Evolutionary conservation across 805 yeast species (phyloP).

Genomic region (Cyberlindnera mississippiensis): DNA sequence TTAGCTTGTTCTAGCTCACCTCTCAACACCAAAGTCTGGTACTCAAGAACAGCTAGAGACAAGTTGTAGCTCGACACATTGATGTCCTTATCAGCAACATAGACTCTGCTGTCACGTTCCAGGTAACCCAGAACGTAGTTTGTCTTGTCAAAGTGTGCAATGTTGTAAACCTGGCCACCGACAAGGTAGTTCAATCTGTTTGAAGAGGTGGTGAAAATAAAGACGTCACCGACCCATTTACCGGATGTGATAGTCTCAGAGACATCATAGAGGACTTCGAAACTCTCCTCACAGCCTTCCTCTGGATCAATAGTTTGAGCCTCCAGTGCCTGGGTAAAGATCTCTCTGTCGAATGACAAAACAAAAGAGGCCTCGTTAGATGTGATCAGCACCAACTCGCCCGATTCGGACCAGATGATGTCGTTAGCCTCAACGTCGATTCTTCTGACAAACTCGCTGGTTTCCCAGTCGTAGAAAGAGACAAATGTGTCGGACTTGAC

Average conservation of each 20-base stretch:
- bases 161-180: slow-evolving; percentile 88
- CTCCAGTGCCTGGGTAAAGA: slow-evolving; percentile 58
- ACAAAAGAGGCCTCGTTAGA: slow-evolving; percentile 73
- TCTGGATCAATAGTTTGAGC: slow-evolving; percentile 61
- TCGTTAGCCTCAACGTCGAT: slow-evolving; percentile 81
- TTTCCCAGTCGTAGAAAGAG: slow-evolving; percentile 91
- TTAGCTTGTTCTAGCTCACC: slow-evolving; percentile 88
- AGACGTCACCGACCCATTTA: slow-evolving; percentile 96
- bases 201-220: slow-evolving; percentile 81
- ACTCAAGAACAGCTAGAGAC: slow-evolving; percentile 84
- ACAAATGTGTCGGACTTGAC: slow-evolving; percentile 80
- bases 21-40: slow-evolving; percentile 91
- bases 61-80: slow-evolving; percentile 77
- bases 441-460: slow-evolving; percentile 78
- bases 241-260: slow-evolving; percentile 83
- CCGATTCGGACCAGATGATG: slow-evolving; percentile 90
- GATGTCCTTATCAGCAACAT: slow-evolving; percentile 87
- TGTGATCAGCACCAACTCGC: slow-evolving; percentile 78
- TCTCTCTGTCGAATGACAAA: slow-evolving; percentile 65
- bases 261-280: slow-evolving; percentile 80
- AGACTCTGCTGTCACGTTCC: slow-evolving; percentile 85
- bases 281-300: slow-evolving; percentile 85
- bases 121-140: slow-evolving; percentile 86
- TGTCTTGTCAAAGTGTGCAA: slow-evolving; percentile 88
- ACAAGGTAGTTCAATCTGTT: slow-evolving; percentile 91